Percentiles rank a stretch among this genome's conserved stretches.
phyloP scores from a whole-genome alignment of 2,329 filamentous ascomycete genomes.

The Catunica adiposa region DNA sequence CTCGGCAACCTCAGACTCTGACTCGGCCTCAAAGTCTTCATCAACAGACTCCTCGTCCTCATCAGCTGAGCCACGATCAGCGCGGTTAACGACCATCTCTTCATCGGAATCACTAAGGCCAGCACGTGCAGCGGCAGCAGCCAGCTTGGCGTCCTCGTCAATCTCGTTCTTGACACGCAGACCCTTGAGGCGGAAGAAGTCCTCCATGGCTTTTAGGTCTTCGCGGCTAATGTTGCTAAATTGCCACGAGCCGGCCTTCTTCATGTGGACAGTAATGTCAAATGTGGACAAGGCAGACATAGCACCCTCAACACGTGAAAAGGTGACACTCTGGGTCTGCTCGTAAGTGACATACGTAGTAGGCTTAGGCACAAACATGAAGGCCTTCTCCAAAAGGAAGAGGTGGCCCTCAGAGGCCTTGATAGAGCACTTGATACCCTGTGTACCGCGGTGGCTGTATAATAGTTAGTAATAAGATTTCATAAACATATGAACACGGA shows the following conservation, averaged over 20 bases:
- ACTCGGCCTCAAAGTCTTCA: conserved; percentile 87
- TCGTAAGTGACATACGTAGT: conserved; percentile 95
- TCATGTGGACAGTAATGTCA: conserved; percentile 86
- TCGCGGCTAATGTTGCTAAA: conserved; percentile 99
- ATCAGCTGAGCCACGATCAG: conserved; percentile 79
- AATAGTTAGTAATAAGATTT: background rate
- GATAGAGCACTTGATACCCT: conserved; percentile 98
- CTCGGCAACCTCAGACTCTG: conserved; percentile 88
- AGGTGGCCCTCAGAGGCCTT: conserved; percentile 97
- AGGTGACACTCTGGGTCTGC: conserved; percentile 77
- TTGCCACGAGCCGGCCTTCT: conserved; percentile 70
- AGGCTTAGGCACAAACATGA: conserved; percentile 98
- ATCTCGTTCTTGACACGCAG: conserved; percentile 98
- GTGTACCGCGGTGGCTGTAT: conserved; percentile 67
- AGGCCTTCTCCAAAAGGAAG: conserved; percentile 93
- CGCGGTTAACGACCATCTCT: conserved; percentile 39
- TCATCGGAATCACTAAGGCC: conserved; percentile 74
- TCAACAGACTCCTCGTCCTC: conserved; percentile 92
- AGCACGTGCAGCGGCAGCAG: conserved; percentile 69
- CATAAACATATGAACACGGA: background rate
- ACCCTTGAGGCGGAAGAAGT: conserved; percentile 92
- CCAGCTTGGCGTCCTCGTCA: conserved; percentile 69
- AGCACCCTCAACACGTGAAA: conserved; percentile 87
- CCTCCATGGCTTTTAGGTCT: conserved; percentile 89
- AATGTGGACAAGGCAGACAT: conserved; percentile 91